A percentile compares a stretch with the other conserved stretches of the same genome.
phyloP scores from a whole-genome alignment of 108 stramenopile species.

The Cyclotella baltica region DNA sequence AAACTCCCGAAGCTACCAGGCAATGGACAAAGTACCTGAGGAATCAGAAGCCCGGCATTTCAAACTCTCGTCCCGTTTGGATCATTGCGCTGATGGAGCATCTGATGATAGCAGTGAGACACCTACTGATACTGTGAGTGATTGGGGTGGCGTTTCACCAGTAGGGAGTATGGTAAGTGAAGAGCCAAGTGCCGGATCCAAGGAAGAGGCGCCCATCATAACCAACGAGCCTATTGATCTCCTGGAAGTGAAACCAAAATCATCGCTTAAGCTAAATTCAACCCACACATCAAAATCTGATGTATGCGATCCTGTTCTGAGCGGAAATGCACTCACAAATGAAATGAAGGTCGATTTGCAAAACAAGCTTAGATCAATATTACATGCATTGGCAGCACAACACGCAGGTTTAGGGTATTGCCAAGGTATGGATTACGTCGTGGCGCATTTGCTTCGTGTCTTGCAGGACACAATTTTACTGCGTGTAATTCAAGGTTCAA shows the following conservation, averaged over 20 bases:
- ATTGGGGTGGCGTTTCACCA: conserved; percentile 85
- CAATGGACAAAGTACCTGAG: conserved; percentile 70
- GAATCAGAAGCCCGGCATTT: conserved; percentile 52
- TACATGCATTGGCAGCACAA: conserved; percentile 83
- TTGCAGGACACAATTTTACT: conserved; percentile 85
- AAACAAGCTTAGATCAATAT: conserved; percentile 78
- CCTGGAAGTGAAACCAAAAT: conserved; percentile 30
- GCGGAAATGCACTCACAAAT: conserved; percentile 77
- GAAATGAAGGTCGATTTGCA: conserved; percentile 82
- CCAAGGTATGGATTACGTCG: conserved; percentile 93
- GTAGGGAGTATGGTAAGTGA: conserved; percentile 67
- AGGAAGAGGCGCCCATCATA: conserved; percentile 13
- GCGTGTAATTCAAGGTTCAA: conserved; percentile 59
- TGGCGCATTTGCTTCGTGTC: conserved; percentile 87
- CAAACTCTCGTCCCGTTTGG: conserved; percentile 42
- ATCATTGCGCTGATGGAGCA: conserved; percentile 28
- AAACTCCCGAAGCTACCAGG: conserved; percentile 55
- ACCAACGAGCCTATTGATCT: conserved; percentile 17
- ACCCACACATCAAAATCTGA: conserved; percentile 35
- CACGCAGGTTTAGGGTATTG: conserved; percentile 88
- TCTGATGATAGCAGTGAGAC: conserved; percentile 60
- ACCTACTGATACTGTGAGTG: conserved; percentile 86
- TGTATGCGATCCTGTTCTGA: conserved; percentile 68
- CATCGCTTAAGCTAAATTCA: conserved; percentile 24
- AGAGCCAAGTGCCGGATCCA: conserved; percentile 23